Evolutionary conservation across 495 filamentous ascomycete species (phyloP).

Genomic region (Podospora pseudopauciseta): DNA sequence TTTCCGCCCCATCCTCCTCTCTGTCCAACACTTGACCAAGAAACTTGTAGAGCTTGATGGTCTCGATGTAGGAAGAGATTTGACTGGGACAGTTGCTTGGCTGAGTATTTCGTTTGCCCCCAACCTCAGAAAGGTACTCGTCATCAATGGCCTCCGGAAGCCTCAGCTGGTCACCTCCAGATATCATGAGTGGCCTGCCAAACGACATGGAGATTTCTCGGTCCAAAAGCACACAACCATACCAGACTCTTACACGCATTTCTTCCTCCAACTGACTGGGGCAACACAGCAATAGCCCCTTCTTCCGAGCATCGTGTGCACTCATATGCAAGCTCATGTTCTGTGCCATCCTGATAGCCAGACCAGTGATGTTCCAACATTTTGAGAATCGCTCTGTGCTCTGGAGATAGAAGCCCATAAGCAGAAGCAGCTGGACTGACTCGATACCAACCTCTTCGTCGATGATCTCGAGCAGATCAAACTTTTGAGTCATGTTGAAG

Average conservation of each 20-base stretch:
- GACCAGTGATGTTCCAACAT: conserved; percentile 14
- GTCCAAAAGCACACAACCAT: conserved; percentile 8
- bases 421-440: conserved; percentile 9
- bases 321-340: conserved; percentile 13
- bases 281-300: background rate
- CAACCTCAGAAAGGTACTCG: conserved; percentile 3
- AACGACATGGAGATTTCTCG: conserved; percentile 13
- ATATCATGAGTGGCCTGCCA: conserved; percentile 10
- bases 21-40: conserved; percentile 9
- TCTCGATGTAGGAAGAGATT: conserved; percentile 2
- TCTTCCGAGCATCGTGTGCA: background rate
- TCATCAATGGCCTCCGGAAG: conserved; percentile 10
- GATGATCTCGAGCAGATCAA: conserved; percentile 9
- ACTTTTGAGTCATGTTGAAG: conserved; percentile 8
- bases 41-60: conserved; percentile 12
- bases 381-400: conserved; percentile 9
- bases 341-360: conserved; percentile 10
- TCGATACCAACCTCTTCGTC: conserved; percentile 11
- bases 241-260: conserved; percentile 11
- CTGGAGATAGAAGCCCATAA: conserved; percentile 12
- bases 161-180: background rate
- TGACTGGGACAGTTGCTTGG: background rate
- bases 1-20: background rate
- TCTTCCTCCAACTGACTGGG: conserved; percentile 5
- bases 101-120: background rate